Percentiles rank a stretch among this genome's conserved stretches.
These are phyloP conservation scores for Exophiala oligosperma DNA, from an alignment of 2,329 filamentous ascomycete species.

Conservation along the genomic window DNA sequence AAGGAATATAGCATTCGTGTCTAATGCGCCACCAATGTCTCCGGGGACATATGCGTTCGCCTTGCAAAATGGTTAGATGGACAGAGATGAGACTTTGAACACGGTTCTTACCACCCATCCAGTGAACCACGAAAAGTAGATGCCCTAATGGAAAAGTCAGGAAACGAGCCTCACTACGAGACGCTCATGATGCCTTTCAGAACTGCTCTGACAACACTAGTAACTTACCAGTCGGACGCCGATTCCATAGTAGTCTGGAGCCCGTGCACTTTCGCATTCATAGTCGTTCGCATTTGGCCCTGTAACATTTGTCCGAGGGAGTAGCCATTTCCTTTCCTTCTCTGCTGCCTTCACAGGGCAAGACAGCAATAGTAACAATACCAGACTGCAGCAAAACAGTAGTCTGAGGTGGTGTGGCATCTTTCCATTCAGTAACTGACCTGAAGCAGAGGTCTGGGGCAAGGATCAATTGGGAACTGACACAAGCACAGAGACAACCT, in stretches of 20 bases:
- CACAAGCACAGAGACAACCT: background rate
- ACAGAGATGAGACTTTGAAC: background rate
- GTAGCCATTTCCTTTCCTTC: conserved; percentile 5
- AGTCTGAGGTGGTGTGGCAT: background rate
- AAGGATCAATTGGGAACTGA: background rate
- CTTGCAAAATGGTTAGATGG: background rate
- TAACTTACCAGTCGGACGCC: conserved; percentile 13
- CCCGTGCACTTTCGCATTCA: conserved; percentile 13
- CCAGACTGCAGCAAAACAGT: background rate
- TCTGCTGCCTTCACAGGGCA: conserved; percentile 2
- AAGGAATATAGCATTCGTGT: conserved; percentile 61
- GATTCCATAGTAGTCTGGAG: conserved; percentile 18
- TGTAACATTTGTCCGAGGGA: conserved; percentile 14
- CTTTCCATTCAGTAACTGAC: background rate
- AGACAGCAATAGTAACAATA: background rate
- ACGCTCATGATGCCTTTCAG: no score
- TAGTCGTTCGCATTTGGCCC: conserved; percentile 8
- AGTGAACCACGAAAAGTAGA: conserved; percentile 19
- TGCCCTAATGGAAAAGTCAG: conserved; percentile 1
- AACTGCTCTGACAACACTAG: background rate
- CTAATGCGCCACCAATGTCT: conserved; percentile 76
- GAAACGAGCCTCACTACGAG: no score
- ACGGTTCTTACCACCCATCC: conserved; percentile 8
- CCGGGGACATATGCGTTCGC: conserved; percentile 70
- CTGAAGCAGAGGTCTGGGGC: background rate